A percentile compares a stretch with the other conserved stretches of the same genome.
Conservation (phyloP, 2,329 filamentous ascomycete species). For the Colletotrichum tanaceti region DNA sequence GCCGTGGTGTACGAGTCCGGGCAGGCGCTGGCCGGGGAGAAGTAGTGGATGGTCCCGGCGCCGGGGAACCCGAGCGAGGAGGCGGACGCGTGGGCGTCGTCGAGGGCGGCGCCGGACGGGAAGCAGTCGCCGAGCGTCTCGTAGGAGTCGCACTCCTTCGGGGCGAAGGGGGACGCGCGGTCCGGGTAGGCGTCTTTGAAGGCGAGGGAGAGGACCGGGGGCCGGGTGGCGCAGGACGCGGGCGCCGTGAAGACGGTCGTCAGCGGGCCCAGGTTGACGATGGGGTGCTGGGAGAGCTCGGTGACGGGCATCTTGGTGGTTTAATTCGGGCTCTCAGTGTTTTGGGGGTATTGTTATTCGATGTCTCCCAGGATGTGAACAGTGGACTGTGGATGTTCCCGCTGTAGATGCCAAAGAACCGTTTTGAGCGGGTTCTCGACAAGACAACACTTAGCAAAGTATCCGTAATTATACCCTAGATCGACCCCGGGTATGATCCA, state of each 20-base stretch:
- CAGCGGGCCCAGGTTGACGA: slow-evolving; percentile 48
- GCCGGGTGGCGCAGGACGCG: slow-evolving; percentile 42
- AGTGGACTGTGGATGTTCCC: not conserved
- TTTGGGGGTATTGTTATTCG: too few relatives aligned
- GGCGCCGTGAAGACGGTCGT: slow-evolving; percentile 48
- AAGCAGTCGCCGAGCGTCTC: slow-evolving; percentile 40
- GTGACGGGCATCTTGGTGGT: slow-evolving; percentile 44
- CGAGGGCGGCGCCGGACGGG: slow-evolving; percentile 41
- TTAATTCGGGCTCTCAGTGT: too few relatives aligned
- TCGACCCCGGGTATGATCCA: not conserved
- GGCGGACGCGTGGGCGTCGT: slow-evolving; percentile 16
- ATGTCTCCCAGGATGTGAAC: too few relatives aligned
- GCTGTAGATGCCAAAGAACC: not conserved
- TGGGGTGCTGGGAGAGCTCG: slow-evolving; percentile 32
- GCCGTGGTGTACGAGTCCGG: slow-evolving; percentile 45
- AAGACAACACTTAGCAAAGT: not conserved
- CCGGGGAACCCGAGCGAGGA: not conserved
- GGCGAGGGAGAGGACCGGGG: slow-evolving; percentile 23
- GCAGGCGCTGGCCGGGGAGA: slow-evolving; percentile 45
- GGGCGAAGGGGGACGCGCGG: slow-evolving; percentile 1
- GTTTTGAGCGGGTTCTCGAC: not conserved
- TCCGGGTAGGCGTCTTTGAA: not conserved
- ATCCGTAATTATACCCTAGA: slow-evolving; percentile 7
- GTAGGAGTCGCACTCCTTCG: slow-evolving; percentile 24
- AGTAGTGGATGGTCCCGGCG: slow-evolving; percentile 37